phyloP scores from a whole-genome alignment of 768 basidiomycete genomes.

The Calocera viscosa region DNA sequence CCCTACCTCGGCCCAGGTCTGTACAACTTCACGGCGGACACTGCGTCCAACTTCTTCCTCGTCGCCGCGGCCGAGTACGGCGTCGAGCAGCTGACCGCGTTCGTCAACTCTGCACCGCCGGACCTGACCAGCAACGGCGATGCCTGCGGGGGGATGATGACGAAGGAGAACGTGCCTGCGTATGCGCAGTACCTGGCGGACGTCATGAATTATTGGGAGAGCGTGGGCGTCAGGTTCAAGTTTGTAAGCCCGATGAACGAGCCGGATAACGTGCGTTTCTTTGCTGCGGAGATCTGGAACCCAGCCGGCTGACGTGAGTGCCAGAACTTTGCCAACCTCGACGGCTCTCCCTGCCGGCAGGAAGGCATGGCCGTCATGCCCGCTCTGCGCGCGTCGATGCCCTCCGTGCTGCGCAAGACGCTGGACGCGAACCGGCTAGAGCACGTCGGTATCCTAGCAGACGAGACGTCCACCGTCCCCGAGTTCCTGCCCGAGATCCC shows the following conservation, averaged over 20 bases:
- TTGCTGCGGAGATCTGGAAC: not conserved
- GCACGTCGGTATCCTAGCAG: conserved; percentile 33
- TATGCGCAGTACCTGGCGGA: conserved; percentile 35
- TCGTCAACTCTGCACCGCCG: conserved; percentile 33
- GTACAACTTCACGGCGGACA: conserved; percentile 33
- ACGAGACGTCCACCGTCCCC: conserved; percentile 29
- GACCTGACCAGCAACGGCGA: conserved; percentile 19
- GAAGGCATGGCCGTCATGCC: conserved; percentile 38
- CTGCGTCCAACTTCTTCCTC: conserved; percentile 33
- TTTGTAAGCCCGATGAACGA: conserved; percentile 38
- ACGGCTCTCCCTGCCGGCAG: conserved; percentile 35
- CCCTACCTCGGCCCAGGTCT: conserved; percentile 26
- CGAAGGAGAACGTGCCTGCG: conserved; percentile 25
- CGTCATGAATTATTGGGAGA: conserved; percentile 32
- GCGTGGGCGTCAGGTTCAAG: conserved; percentile 31
- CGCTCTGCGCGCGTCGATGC: conserved; percentile 33
- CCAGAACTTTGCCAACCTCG: conserved; percentile 11
- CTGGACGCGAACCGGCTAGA: conserved; percentile 24
- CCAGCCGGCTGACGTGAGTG: not conserved
- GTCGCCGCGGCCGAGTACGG: conserved; percentile 28
- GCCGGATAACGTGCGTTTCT: conserved; percentile 23
- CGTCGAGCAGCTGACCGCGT: conserved; percentile 33
- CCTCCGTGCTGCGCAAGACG: conserved; percentile 30
- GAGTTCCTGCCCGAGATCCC: conserved; percentile 19
- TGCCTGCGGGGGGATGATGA: conserved; percentile 20